Conservation (phyloP, 1,284 basidiomycete genomes). For the Apiotrichum siamense region DNA sequence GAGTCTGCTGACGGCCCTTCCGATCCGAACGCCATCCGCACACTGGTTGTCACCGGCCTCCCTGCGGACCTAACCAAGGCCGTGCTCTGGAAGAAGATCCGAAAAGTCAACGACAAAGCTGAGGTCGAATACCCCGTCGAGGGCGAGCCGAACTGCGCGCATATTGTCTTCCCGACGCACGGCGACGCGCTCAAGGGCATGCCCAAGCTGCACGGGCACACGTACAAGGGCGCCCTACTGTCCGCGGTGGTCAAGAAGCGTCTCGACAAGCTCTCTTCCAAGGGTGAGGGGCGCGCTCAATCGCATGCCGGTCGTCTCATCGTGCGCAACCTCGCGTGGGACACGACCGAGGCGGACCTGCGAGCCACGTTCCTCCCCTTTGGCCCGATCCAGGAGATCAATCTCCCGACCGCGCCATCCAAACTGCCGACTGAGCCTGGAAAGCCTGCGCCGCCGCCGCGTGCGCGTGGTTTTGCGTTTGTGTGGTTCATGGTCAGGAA, state of each 20-base stretch:
- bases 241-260: slow-evolving; percentile 89
- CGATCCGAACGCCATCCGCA: slow-evolving; percentile 73
- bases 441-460: slow-evolving; percentile 44
- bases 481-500: slow-evolving; percentile 86
- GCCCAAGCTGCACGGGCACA: slow-evolving; percentile 81
- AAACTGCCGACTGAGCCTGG: slow-evolving; percentile 48
- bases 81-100: slow-evolving; percentile 78
- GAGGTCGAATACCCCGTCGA: slow-evolving; percentile 59
- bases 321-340: slow-evolving; percentile 81
- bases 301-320: slow-evolving; percentile 72
- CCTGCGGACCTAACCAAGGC: slow-evolving; percentile 64
- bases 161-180: slow-evolving; percentile 70
- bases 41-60: slow-evolving; percentile 69
- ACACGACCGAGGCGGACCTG: slow-evolving; percentile 75
- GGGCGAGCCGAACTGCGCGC: slow-evolving; percentile 52
- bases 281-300: slow-evolving; percentile 47
- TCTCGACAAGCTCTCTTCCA: slow-evolving; percentile 56
- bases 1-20: no score
- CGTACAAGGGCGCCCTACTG: slow-evolving; percentile 82
- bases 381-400: slow-evolving; percentile 80
- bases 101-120: slow-evolving; percentile 63
- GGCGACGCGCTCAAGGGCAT: slow-evolving; percentile 66
- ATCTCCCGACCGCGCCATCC: slow-evolving; percentile 58
- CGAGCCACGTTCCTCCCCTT: slow-evolving; percentile 80
- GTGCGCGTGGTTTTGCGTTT: slow-evolving; percentile 85